phyloP scores from a whole-genome alignment of 495 filamentous ascomycete species.

The Margaritispora aquatica region DNA sequence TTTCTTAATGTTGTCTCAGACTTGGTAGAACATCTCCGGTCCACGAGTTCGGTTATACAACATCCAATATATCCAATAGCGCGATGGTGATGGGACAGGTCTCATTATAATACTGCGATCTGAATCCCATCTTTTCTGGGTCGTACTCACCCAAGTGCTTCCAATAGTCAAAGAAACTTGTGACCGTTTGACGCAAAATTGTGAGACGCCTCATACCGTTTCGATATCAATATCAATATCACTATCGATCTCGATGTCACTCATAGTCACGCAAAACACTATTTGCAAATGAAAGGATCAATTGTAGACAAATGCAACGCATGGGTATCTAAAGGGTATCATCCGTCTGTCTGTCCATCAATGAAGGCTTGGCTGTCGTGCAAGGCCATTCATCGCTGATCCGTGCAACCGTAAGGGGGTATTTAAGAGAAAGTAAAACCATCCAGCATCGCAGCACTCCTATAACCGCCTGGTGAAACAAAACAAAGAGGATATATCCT shows the following conservation, averaged over 20 bases:
- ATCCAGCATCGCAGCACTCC: neutral
- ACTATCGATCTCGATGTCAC: neutral
- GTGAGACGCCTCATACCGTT: too few species aligned
- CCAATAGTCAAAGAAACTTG: too few species aligned
- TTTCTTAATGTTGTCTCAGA: too few species aligned
- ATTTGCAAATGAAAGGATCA: conserved; percentile 14
- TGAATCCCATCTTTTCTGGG: too few species aligned
- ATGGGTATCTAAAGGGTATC: conserved; percentile 26
- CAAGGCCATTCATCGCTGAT: conserved; percentile 16
- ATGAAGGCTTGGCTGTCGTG: conserved; percentile 3
- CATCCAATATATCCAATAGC: too few species aligned
- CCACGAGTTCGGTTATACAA: too few species aligned
- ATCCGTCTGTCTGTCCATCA: conserved; percentile 14
- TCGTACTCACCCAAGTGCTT: too few species aligned
- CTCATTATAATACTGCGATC: too few species aligned
- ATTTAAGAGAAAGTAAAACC: conserved; percentile 17
- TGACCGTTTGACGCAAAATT: too few species aligned
- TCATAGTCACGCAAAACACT: neutral
- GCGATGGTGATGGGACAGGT: too few species aligned
- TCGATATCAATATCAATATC: too few species aligned
- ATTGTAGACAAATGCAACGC: conserved; percentile 24
- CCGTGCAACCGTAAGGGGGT: conserved; percentile 19
- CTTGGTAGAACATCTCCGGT: too few species aligned
- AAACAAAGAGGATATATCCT: conserved; percentile 15
- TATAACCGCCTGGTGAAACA: conserved; percentile 4